A percentile compares a stretch with the other conserved stretches of the same genome.
These are phyloP conservation scores for Serendipita sp. DNA, from an alignment of 768 basidiomycete species.

Conservation along the genomic window DNA sequence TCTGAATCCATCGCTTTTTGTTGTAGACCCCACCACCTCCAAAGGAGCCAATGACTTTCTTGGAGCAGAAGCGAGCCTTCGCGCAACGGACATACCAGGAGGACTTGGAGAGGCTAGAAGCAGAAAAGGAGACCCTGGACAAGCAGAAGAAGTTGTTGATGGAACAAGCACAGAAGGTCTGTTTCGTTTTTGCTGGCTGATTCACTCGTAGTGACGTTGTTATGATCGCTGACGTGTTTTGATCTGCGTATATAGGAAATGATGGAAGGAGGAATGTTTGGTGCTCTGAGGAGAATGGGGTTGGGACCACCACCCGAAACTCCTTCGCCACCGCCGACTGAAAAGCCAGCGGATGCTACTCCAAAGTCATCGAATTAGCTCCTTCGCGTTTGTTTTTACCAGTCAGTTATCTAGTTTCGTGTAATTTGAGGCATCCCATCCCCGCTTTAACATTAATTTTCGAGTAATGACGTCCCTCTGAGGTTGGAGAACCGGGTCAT, in stretches of 20 bases:
- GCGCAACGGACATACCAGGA: not conserved
- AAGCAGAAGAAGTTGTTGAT: not conserved
- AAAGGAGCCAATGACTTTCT: not conserved
- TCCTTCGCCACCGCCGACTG: not conserved
- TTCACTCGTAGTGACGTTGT: not conserved
- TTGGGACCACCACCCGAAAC: not conserved
- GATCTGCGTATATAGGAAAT: not conserved
- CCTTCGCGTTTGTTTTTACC: too few relatives aligned
- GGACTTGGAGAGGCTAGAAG: not conserved
- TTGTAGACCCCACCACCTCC: not conserved
- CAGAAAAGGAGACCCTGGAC: not conserved
- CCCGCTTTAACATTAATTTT: too few relatives aligned
- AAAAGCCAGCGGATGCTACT: not conserved
- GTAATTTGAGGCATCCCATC: too few relatives aligned
- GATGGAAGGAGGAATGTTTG: constrained; percentile 1
- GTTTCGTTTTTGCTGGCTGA: not conserved
- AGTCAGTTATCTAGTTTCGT: too few relatives aligned
- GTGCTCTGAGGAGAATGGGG: not conserved
- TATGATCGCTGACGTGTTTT: not conserved
- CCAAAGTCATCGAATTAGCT: not conserved
- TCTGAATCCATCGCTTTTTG: too few relatives aligned
- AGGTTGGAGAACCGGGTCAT: too few relatives aligned
- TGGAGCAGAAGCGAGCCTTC: not conserved
- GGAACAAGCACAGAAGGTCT: not conserved
- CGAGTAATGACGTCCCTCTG: too few relatives aligned